A percentile compares a stretch with the other conserved stretches of the same genome.
Conservation (phyloP, 23 red algal genomes). For the Gracilaria domingensis region DNA sequence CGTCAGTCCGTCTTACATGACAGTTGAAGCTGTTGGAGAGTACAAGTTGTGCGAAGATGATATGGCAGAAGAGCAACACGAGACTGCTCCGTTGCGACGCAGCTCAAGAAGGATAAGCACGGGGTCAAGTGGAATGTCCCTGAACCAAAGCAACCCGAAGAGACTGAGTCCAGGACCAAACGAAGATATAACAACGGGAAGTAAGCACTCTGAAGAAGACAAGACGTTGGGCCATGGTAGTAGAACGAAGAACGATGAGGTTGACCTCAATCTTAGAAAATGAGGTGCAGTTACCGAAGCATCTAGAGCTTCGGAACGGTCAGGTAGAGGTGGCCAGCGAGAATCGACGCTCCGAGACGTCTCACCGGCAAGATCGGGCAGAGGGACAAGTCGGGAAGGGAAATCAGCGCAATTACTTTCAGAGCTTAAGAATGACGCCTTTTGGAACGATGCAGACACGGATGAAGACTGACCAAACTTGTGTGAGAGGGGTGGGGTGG, state of each 20-base stretch:
- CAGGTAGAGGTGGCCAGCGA: background rate
- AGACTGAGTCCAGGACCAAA: background rate
- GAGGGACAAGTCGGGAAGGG: background rate
- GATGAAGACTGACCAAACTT: constrained; percentile 33
- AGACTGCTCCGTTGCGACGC: background rate
- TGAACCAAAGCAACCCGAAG: background rate
- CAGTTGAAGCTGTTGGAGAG: constrained; percentile 18
- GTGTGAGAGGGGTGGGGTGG: too few species aligned
- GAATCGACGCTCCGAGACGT: background rate
- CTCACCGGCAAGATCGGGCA: background rate
- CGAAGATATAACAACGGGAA: background rate
- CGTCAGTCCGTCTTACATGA: constrained; percentile 27
- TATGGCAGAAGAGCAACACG: background rate
- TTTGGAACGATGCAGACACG: constrained; percentile 63
- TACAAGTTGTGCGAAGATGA: constrained; percentile 44
- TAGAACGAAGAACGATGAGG: background rate
- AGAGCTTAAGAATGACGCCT: constrained; percentile 40
- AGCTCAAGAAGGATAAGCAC: constrained; percentile 20
- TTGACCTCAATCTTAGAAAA: background rate
- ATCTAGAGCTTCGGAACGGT: background rate
- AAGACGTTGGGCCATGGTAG: background rate
- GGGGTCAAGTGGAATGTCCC: background rate
- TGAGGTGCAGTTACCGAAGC: background rate
- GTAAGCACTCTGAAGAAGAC: background rate
- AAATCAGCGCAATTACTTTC: constrained; percentile 10